phyloP scores from a whole-genome alignment of 768 basidiomycete species.

The Dioszegia hungarica region DNA sequence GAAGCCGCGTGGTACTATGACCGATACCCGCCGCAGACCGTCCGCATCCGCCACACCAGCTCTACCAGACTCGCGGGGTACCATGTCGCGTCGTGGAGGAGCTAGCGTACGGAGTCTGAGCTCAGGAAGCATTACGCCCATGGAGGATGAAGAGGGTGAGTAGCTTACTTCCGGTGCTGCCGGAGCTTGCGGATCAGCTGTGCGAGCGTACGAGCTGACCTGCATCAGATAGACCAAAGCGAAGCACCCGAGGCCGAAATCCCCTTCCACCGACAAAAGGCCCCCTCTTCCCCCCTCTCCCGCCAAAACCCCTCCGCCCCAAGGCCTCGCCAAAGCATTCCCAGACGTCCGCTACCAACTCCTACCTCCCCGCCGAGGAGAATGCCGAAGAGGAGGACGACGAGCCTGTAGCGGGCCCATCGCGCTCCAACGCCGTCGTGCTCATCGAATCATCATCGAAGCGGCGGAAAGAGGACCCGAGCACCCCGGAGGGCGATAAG shows the following conservation, averaged over 20 bases:
- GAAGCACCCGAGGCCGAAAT: constrained; percentile 43
- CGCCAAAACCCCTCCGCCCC: constrained; percentile 50
- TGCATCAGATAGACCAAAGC: not conserved
- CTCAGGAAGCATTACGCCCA: constrained; percentile 24
- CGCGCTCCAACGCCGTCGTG: too few species aligned
- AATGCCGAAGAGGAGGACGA: constrained; percentile 4
- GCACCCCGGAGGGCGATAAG: constrained; percentile 54
- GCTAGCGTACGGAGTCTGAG: constrained; percentile 19
- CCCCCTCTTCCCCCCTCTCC: constrained; percentile 46
- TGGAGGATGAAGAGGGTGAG: constrained; percentile 40
- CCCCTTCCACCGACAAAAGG: constrained; percentile 59
- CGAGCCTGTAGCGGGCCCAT: not conserved
- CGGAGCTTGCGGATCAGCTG: not conserved
- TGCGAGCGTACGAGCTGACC: not conserved
- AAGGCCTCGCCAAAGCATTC: constrained; percentile 35
- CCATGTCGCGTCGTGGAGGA: not conserved
- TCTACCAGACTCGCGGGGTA: not conserved
- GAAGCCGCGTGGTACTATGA: not conserved
- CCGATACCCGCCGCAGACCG: not conserved
- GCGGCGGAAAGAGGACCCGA: not conserved
- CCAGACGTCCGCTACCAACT: constrained; percentile 52
- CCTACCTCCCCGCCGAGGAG: constrained; percentile 83
- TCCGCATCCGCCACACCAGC: not conserved
- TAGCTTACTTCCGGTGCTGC: not conserved
- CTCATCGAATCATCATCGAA: too few species aligned